These are phyloP conservation scores for Mycena kentingensis DNA, from an alignment of 768 basidiomycete species.

Conservation along the genomic window DNA sequence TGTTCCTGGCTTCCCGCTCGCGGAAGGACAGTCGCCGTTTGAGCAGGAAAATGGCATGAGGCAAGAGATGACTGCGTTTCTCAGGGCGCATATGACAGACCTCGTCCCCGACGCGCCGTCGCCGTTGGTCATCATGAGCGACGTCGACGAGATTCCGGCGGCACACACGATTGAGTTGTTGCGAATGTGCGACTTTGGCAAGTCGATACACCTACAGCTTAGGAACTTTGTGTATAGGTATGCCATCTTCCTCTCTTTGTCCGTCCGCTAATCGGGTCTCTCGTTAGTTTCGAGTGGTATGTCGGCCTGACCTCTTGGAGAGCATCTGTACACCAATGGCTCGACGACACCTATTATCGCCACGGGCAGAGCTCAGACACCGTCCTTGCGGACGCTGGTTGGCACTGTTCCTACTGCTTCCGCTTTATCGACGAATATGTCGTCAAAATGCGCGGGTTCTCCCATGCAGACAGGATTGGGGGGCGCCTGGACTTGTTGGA, in stretches of 20 bases:
- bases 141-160: conserved; percentile 64
- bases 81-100: conserved; percentile 39
- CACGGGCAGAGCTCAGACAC: conserved; percentile 50
- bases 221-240: conserved; percentile 62
- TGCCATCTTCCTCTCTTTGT: neutral
- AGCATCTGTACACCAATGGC: conserved; percentile 53
- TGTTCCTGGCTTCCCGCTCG: conserved; percentile 47
- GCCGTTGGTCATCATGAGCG: conserved; percentile 58
- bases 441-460: conserved; percentile 62
- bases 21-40: conserved; percentile 47
- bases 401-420: conserved; percentile 74
- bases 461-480: conserved; percentile 62
- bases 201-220: conserved; percentile 59
- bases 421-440: conserved; percentile 57
- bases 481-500: conserved; percentile 48
- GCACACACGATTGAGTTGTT: conserved; percentile 53
- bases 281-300: conserved; percentile 58
- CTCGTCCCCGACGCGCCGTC: conserved; percentile 34
- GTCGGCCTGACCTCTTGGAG: conserved; percentile 57
- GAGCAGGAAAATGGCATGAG: conserved; percentile 52
- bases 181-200: conserved; percentile 53
- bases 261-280: neutral
- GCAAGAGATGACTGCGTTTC: conserved; percentile 49
- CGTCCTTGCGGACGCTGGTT: conserved; percentile 62
- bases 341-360: conserved; percentile 43